Conservation (phyloP, 805 yeast genomes). For the Metschnikowia henanensis region DNA sequence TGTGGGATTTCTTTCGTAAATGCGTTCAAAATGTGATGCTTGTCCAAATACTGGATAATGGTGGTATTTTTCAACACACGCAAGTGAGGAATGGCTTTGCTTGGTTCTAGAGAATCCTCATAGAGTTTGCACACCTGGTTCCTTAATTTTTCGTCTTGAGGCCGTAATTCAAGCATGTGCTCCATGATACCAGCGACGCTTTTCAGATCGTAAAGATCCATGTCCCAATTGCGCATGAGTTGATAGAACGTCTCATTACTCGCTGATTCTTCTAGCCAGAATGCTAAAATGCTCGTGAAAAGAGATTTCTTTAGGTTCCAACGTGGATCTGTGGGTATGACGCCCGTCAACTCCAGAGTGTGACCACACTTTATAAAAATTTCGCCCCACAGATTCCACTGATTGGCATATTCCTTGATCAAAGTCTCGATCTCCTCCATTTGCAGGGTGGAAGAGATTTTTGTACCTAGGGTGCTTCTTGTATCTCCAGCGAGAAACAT, state of each 20-base stretch:
- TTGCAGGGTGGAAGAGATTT: constrained; percentile 13
- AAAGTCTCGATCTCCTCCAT: constrained; percentile 20
- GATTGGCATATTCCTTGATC: constrained; percentile 25
- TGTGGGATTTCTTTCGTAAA: constrained; percentile 51
- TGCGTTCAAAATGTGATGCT: constrained; percentile 59
- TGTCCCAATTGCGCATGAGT: constrained; percentile 58
- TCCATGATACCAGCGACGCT: constrained; percentile 48
- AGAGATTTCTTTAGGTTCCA: constrained; percentile 32
- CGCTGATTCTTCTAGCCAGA: constrained; percentile 36
- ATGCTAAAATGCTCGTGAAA: constrained; percentile 45
- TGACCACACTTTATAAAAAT: constrained; percentile 51
- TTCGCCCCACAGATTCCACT: constrained; percentile 69
- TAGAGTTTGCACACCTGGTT: constrained; percentile 52
- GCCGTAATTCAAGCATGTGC: constrained; percentile 34
- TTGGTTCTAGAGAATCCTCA: constrained; percentile 55
- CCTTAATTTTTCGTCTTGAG: constrained; percentile 30
- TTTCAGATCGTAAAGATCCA: constrained; percentile 48
- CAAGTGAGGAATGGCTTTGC: constrained; percentile 64
- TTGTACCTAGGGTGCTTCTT: constrained; percentile 28
- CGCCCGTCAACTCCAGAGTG: constrained; percentile 44
- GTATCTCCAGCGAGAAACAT: constrained; percentile 31
- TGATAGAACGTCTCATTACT: constrained; percentile 34
- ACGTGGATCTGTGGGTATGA: constrained; percentile 52
- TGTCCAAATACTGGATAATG: constrained; percentile 57
- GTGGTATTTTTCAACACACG: constrained; percentile 53